Evolutionary conservation across 2,329 filamentous ascomycete species (phyloP).

Genomic region (Aspergillaceae sp.): DNA sequence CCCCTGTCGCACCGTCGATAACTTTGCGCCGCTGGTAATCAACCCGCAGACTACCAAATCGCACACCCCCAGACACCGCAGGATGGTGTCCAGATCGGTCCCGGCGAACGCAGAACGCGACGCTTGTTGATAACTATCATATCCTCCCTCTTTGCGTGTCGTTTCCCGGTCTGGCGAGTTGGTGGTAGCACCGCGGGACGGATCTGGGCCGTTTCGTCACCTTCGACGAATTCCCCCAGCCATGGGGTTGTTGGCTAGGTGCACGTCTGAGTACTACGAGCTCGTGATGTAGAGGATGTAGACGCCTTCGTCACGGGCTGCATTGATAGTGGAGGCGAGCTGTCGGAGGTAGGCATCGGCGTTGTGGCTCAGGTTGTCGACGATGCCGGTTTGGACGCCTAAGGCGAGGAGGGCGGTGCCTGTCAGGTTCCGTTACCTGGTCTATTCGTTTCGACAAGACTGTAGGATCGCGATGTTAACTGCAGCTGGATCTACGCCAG

Average conservation of each 20-base stretch:
- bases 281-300: constrained; percentile 27
- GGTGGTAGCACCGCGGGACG: constrained; percentile 12
- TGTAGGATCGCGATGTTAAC: too few relatives aligned
- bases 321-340: constrained; percentile 10
- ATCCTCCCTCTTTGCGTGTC: constrained; percentile 11
- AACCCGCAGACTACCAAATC: constrained; percentile 28
- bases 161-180: too few relatives aligned
- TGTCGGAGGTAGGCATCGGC: constrained; percentile 16
- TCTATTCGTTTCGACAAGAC: not conserved
- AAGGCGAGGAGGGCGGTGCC: constrained; percentile 28
- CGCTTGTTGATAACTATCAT: constrained; percentile 24
- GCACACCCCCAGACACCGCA: constrained; percentile 19
- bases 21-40: constrained; percentile 28
- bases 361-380: constrained; percentile 14
- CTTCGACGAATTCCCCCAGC: constrained; percentile 17
- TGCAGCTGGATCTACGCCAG: too few relatives aligned
- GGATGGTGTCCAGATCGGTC: constrained; percentile 28
- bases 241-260: constrained; percentile 13
- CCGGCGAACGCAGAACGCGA: constrained; percentile 29
- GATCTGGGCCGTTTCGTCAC: constrained; percentile 12
- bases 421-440: constrained; percentile 5
- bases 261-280: constrained; percentile 24
- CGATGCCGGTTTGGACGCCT: constrained; percentile 26
- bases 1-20: constrained; percentile 31
- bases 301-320: constrained; percentile 19